Evolutionary conservation across 371 early-diverging fungal genomes (phyloP), one percentile per base, ranked within the genome.

Genomic region (Fennellomyces sp.): DNA sequence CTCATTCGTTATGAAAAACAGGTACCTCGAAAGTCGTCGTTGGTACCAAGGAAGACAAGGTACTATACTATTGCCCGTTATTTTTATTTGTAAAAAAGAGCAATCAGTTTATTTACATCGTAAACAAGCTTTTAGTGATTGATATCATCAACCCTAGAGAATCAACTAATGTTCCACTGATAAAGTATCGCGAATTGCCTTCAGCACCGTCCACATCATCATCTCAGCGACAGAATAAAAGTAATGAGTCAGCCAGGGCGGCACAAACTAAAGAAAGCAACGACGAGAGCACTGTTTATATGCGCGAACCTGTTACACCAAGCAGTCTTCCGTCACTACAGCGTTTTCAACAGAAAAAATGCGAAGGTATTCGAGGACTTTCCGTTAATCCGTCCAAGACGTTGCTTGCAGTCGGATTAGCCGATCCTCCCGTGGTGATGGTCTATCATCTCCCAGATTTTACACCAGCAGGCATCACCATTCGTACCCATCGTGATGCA

Each of bases 41-140:
- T 12, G 90, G 90, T 3, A 88, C 88, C 10, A 90, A 90, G 56
- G 88, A 88, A 56, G 77, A 82, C 55, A 61, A 74, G 59, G 73
- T 80, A 63, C 63, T 23, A 30, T 12, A n/a, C n/a, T n/a, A n/a
- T n/a, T n/a, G n/a, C n/a, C n/a, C n/a, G n/a, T n/a, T n/a, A n/a
- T n/a, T n/a, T n/a, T n/a, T n/a, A n/a, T n/a, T n/a, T n/a, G n/a
- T n/a, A n/a, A 28, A 55, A 33, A 51, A 11, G 12, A 21, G 15
- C 26, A 59, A 36, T 36, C 4, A 39, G 11, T 13, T 30, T 17
- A 50, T 45, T 12, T 27, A 23, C n/a, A 36, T 23, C 38, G 52
- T n/a, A 55, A 10, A 39, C 7, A 15, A 42, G 57, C 17, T 57
- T 29, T n/a, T 57, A 15, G 53, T 19, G 19, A 6, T 52, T 17